Evolutionary conservation across 2,329 filamentous ascomycete species (phyloP), one percentile per base, ranked within the genome.

Genomic region (Phoma herbarum): DNA sequence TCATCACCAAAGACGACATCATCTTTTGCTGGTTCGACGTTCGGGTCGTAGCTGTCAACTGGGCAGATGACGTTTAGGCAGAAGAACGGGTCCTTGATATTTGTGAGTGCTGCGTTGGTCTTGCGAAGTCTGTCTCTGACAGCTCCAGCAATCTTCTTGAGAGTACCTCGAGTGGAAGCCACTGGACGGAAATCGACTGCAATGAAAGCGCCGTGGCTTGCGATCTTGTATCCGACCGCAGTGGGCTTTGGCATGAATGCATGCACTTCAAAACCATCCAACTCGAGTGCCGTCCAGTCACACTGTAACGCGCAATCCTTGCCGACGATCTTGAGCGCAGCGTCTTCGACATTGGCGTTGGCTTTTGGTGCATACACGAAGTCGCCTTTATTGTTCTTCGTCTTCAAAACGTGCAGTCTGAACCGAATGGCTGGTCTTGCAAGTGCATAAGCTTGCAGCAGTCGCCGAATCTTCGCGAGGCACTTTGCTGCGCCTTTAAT

Each of bases 1-100:
- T 88, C 84, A 49, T 91, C 79, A 4, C 79, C 80, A 68, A 93
- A 92, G 0, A 92, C 68, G 2, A 93, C 83, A 66, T 92, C 86
- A 56, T 91, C 86, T 70, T 93, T 93, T 3, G 86, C 80, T 3
- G 90, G 85, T 59, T 92, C 87, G 6, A 93, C 76, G 64, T 93
- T 93, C 1, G 83, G 80, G 75, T 93, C 90, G 67, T 93, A 93
- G 57, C 81, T 87, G 26, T 82, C 82, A 1, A 78, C 70, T 0
- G 86, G 83, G 67, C 89, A 93, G 14, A 72, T 73, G 28, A 93
- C 86, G 56, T 87, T 84, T 35, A 93, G 75, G 39, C 82, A 82
- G 39, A 92, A 75, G 69, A 93, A 92, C 0, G 84, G 82, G 49
- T 85, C 83, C 18, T 80, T 81, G 22, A 80, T 64, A 10, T 73